These are phyloP conservation scores for Tympanopsis confertula DNA, from an alignment of 2,329 filamentous ascomycete species.

Conservation along the genomic window DNA sequence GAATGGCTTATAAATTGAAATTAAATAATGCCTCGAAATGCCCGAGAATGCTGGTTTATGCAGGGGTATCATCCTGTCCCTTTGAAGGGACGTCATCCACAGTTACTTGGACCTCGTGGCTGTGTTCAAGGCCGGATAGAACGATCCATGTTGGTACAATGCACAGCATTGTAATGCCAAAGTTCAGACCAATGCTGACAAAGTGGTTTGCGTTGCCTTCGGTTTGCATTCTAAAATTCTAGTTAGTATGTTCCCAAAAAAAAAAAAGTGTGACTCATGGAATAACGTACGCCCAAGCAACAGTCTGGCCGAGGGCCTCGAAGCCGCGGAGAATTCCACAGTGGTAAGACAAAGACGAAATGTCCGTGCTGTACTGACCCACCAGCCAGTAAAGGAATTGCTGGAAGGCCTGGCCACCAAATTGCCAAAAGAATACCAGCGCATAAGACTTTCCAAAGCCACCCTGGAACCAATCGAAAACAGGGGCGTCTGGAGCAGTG, in stretches of 20 bases:
- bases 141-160: constrained; percentile 16
- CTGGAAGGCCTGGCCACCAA: constrained; percentile 17
- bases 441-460: constrained; percentile 14
- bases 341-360: constrained; percentile 16
- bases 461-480: constrained; percentile 17
- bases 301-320: constrained; percentile 17
- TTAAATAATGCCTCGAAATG: no score
- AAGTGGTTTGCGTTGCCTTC: constrained; percentile 17
- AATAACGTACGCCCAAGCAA: constrained; percentile 15
- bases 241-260: not conserved
- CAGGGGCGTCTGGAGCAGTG: constrained; percentile 10
- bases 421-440: constrained; percentile 15
- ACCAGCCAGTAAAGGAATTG: constrained; percentile 19
- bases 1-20: no score
- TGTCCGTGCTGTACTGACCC: constrained; percentile 16
- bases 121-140: constrained; percentile 15
- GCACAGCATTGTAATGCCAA: constrained; percentile 14
- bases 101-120: constrained; percentile 12
- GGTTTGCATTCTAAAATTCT: constrained; percentile 13
- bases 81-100: constrained; percentile 3
- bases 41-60: no score
- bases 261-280: not conserved
- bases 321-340: constrained; percentile 16
- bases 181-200: constrained; percentile 17
- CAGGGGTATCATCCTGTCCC: not conserved